Base-by-base conservation (phyloP, 2,329 filamentous ascomycete species). In the Helicocarpus griseus region DNA sequence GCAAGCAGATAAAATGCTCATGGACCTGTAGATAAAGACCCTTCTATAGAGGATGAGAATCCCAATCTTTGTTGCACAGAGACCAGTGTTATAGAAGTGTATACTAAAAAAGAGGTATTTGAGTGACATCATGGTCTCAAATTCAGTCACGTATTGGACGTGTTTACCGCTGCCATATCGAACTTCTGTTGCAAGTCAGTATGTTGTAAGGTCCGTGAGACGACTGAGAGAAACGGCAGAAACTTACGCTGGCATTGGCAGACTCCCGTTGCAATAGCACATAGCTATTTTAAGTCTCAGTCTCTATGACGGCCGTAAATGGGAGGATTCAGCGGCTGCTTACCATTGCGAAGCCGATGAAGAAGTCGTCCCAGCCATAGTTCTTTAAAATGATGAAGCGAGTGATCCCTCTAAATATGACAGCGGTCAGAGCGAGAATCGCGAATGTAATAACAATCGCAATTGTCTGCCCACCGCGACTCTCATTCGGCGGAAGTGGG, bases 21-120 rank as follows among this genome's bases (percentile, higher is more conserved):
- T 49, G 11, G n/a, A 21, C 11, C 26, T 22, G 28, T 38, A 19
- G 19, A 39, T 21, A 14, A 49, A 49, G 9, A 49, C 26, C 26
- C 46, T 26, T 21, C 46, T 19, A 38, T 49, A 49, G 8, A 49
- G 21, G 31, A 49, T 36, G 26, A 49, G 46, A 26, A 49, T 49
- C 13, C 6, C 46, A 28, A 38, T 14, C 21, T 49, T 49, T 19
- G 46, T 49, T 11, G 35, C 35, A 11, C 26, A 21, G 22, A 49
- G 46, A 6, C 46, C 46, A 24, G 35, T 38, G 22, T 49, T 49
- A n/a, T 49, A 49, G 21, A 22, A 49, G 13, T 28, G 29, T 26
- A 49, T 49, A 33, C 46, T 49, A n/a, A 39, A 36, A 38, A 49
- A 49, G 19, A 49, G 46, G 46, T 49, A 49, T 38, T 49, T 49